Percentiles rank a stretch among this genome's conserved stretches.
Conservation (phyloP, 179 eudicot species). For the Carnegiea gigantea region DNA sequence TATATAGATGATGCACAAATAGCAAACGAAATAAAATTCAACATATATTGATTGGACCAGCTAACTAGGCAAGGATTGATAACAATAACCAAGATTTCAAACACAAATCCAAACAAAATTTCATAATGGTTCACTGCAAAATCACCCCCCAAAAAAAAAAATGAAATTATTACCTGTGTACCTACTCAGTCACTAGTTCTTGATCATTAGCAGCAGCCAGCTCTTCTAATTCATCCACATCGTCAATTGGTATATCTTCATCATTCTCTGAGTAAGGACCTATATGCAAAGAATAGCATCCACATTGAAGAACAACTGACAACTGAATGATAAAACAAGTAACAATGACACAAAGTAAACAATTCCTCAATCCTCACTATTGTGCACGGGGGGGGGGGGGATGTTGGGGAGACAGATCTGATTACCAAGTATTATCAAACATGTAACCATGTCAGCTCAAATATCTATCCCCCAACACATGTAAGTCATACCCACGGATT, state of each 20-base stretch:
- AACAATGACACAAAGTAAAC: not conserved
- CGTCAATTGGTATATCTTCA: slow-evolving; percentile 64
- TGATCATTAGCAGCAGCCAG: slow-evolving; percentile 32
- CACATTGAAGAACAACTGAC: not conserved
- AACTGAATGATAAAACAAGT: not conserved
- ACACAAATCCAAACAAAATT: not conserved
- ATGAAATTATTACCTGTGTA: slow-evolving; percentile 12
- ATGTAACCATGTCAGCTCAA: too few species aligned
- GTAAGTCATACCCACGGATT: not conserved
- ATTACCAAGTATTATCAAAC: too few species aligned
- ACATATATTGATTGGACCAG: not conserved
- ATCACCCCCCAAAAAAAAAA: too few species aligned
- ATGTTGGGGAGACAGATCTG: too few species aligned
- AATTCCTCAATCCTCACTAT: not conserved
- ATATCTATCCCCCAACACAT: not conserved
- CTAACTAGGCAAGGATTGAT: not conserved
- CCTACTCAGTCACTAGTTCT: slow-evolving; percentile 16
- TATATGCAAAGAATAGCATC: slow-evolving; percentile 22
- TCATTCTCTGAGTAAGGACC: slow-evolving; percentile 33
- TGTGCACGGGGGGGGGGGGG: not conserved
- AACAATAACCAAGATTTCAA: not conserved
- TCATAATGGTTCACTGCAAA: not conserved
- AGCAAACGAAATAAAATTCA: not conserved
- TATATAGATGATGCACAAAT: not conserved
- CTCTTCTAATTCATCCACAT: slow-evolving; percentile 67